phyloP scores from a whole-genome alignment of 352 stramenopile species.

The Globisporangium ultimum region DNA sequence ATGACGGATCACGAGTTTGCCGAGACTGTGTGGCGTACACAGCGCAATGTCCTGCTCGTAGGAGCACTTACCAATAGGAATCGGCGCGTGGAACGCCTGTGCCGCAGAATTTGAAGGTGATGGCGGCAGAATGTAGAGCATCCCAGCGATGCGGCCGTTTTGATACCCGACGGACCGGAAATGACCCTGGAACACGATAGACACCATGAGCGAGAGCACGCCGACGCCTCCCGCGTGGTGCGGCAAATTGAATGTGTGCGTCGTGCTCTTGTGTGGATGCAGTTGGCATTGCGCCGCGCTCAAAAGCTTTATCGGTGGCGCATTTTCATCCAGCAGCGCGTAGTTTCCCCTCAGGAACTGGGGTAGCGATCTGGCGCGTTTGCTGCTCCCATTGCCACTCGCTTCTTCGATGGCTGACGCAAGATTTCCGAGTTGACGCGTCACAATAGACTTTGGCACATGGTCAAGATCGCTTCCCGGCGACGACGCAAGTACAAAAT shows the following conservation, averaged over 20 bases:
- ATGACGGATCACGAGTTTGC: slow-evolving; percentile 63
- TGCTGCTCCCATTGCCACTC: slow-evolving; percentile 2
- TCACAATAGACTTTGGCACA: slow-evolving; percentile 8
- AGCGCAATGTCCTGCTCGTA: slow-evolving; percentile 49
- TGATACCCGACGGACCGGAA: slow-evolving; percentile 73
- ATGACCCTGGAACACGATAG: slow-evolving; percentile 69
- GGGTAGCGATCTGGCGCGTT: slow-evolving; percentile 9
- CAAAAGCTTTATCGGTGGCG: slow-evolving; percentile 26
- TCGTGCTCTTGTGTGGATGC: slow-evolving; percentile 54
- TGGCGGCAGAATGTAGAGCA: slow-evolving; percentile 64
- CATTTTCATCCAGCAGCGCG: slow-evolving; percentile 34
- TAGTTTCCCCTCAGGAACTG: slow-evolving; percentile 17
- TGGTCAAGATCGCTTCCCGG: neutral
- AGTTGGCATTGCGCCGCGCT: slow-evolving; percentile 45
- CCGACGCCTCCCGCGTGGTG: slow-evolving; percentile 22
- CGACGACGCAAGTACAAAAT: slow-evolving; percentile 24
- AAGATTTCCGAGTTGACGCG: slow-evolving; percentile 31
- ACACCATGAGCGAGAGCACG: slow-evolving; percentile 52
- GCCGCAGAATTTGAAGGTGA: neutral
- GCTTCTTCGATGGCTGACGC: slow-evolving; percentile 25
- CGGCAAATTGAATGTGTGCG: slow-evolving; percentile 61
- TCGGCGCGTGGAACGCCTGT: slow-evolving; percentile 15
- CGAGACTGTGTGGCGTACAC: slow-evolving; percentile 60
- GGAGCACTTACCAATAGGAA: slow-evolving; percentile 57
- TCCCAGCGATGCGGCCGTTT: slow-evolving; percentile 66